Base-by-base conservation (phyloP, 371 early-diverging fungal genomes). In the Apophysomyces elegans region DNA sequence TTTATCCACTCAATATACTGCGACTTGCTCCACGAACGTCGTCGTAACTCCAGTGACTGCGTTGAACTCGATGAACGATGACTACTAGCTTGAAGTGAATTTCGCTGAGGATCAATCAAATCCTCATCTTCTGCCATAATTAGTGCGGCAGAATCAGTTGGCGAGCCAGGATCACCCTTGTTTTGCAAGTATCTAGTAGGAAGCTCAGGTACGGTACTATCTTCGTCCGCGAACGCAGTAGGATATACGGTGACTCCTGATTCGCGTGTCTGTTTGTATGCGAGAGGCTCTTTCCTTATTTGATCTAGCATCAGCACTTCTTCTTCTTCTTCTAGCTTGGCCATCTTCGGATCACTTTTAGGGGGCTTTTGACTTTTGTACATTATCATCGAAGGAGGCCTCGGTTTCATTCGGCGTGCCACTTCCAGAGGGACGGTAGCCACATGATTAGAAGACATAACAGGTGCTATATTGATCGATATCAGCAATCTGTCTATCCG, bases 1-100 rank as follows among this genome's bases (percentile, higher is more conserved):
- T 88, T 86, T 45, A 88, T 77, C 88, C 88, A 88, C n/a, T 70
- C 66, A 32, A 86, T 67, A 63, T 82, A 87, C 50, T 87, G 77
- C 21, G 66, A 68, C n/a, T 76, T 67, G 5, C 77, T 76, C 84
- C 80, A 76, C 1, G 44, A 45, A 18, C 59, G 64, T n/a, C 56
- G 60, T 60, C 13, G 44, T 63, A 5, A 43, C 37, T 13, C 47
- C 37, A 14, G 61, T 50, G 70, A 16, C 13, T 18, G 32, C 32
- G 61, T 38, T n/a, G 32, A 50, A 41, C 11, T 13, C 36, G 37
- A 54, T 12, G 41, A 43, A 44, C 56, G 61, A 43, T 61, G 41
- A 64, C 58, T 56, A 9, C 18, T 35, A 9, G n/a, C 35, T 56
- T 62, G 18, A 5, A 12, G 18, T 8, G 47, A 18, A 18, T 37